A percentile compares a stretch with the other conserved stretches of the same genome.
Evolutionary conservation across 139 green algal genomes (phyloP).

Genomic region (Micromonas commoda): DNA sequence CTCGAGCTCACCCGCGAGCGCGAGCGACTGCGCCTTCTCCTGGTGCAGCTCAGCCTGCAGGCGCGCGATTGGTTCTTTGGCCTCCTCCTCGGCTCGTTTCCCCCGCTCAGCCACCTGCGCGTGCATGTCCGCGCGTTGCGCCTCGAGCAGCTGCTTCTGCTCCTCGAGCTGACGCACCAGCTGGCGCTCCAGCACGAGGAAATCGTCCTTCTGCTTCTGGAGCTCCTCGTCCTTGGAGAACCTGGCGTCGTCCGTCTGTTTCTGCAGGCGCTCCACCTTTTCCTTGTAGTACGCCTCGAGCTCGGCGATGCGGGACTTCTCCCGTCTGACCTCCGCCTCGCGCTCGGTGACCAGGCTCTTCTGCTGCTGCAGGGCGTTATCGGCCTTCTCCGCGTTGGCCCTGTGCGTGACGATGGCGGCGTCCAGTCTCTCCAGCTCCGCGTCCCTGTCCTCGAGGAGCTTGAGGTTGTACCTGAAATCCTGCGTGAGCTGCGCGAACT

Average conservation of each 20-base stretch:
- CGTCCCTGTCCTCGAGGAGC: not conserved
- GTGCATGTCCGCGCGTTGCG: not conserved
- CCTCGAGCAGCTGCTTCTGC: not conserved
- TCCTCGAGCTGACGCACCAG: not conserved
- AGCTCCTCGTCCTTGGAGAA: not conserved
- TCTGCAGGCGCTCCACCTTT: not conserved
- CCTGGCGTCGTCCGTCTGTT: not conserved
- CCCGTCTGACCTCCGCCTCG: not conserved
- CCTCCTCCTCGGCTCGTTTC: not conserved
- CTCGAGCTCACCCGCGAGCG: not conserved
- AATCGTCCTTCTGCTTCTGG: not conserved
- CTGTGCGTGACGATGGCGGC: not conserved
- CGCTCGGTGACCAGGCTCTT: not conserved
- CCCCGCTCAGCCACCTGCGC: not conserved
- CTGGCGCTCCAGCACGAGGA: not conserved
- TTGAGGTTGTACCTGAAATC: constrained; percentile 8
- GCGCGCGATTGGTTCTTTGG: not conserved
- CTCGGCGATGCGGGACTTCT: not conserved
- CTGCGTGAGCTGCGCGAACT: not conserved
- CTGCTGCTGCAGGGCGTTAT: not conserved
- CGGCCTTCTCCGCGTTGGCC: not conserved
- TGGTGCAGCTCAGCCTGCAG: not conserved
- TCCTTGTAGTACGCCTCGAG: constrained; percentile 11
- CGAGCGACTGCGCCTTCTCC: not conserved
- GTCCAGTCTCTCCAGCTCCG: not conserved